Conservation (phyloP, 768 basidiomycete species). For the Mycena kentingensis region DNA sequence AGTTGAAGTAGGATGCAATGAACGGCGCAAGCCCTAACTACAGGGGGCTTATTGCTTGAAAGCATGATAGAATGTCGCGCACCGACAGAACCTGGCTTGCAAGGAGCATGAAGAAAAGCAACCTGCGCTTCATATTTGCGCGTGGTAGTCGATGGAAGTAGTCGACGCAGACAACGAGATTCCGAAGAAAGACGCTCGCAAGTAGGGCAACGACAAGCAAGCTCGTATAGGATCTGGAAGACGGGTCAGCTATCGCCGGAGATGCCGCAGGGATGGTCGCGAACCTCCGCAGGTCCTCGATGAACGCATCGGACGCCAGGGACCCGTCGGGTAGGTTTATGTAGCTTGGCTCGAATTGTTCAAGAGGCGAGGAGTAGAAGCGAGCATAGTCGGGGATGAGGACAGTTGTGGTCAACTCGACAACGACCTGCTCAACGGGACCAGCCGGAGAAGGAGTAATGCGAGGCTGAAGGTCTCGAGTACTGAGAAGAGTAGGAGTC, state of each 20-base stretch:
- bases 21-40: constrained; percentile 25
- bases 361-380: constrained; percentile 45
- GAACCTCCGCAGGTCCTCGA: constrained; percentile 37
- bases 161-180: constrained; percentile 49
- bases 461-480: constrained; percentile 25
- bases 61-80: neutral
- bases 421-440: constrained; percentile 50
- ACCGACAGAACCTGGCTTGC: constrained; percentile 54
- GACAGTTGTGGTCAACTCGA: constrained; percentile 52
- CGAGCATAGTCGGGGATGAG: constrained; percentile 49
- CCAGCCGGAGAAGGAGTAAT: constrained; percentile 36
- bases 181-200: constrained; percentile 53
- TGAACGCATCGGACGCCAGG: constrained; percentile 50
- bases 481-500: neutral
- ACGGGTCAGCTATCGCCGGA: neutral
- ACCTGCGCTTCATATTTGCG: constrained; percentile 58
- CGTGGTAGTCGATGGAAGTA: constrained; percentile 59
- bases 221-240: constrained; percentile 38
- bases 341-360: constrained; percentile 51
- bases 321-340: constrained; percentile 56
- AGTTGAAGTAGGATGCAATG: constrained; percentile 49
- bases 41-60: neutral
- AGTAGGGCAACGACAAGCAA: constrained; percentile 53
- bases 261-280: constrained; percentile 6
- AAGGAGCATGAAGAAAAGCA: constrained; percentile 58